These are phyloP conservation scores for Mycena capillaripes DNA, from an alignment of 768 basidiomycete species.

Conservation along the genomic window DNA sequence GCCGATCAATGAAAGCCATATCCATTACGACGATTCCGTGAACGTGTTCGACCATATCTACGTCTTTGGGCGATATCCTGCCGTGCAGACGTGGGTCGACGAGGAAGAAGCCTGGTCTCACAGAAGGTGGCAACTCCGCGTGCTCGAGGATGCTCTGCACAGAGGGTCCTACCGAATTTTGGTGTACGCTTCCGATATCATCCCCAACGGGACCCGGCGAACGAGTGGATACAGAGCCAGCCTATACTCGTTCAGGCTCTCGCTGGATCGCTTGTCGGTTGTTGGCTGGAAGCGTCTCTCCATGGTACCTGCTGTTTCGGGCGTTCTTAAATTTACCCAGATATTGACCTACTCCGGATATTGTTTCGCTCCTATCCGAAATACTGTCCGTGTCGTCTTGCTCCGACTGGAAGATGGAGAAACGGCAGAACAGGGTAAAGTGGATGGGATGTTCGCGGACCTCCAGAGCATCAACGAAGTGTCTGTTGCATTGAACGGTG, in stretches of 20 bases:
- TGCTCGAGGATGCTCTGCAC: background rate
- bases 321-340: background rate
- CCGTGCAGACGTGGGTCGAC: background rate
- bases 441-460: background rate
- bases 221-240: background rate
- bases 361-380: background rate
- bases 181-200: background rate
- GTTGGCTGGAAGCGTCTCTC: background rate
- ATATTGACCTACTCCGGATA: background rate
- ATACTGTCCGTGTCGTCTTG: background rate
- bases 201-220: background rate
- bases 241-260: background rate
- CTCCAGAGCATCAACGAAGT: too few species aligned
- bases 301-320: background rate
- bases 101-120: background rate
- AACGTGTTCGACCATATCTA: background rate
- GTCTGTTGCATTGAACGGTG: background rate
- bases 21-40: background rate
- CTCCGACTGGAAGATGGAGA: background rate
- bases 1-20: background rate
- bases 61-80: background rate
- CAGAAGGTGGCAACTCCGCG: background rate
- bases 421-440: background rate
- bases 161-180: background rate
- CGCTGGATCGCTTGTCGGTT: background rate